Percentiles rank a stretch among this genome's conserved stretches.
Evolutionary conservation across 257 asterid species (phyloP).

Genomic region (Solanum chaucha): DNA sequence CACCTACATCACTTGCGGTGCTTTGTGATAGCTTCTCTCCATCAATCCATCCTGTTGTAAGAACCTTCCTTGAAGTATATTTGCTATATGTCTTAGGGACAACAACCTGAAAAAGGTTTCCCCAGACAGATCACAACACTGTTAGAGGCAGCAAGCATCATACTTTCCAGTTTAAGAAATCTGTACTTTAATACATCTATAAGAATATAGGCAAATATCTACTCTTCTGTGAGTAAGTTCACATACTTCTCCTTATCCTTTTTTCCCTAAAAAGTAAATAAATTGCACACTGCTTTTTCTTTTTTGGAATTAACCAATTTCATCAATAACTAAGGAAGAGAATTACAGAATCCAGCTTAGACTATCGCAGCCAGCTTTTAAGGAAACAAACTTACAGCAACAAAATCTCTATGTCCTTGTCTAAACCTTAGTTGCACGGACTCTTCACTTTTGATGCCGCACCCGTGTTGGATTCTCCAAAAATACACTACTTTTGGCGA

Average conservation of each 20-base stretch:
- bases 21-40: slow-evolving; percentile 99
- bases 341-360: neutral
- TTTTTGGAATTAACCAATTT: neutral
- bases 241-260: neutral
- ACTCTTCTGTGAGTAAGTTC: neutral
- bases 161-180: neutral
- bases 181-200: neutral
- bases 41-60: slow-evolving; percentile 86
- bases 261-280: neutral
- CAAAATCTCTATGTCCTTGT: neutral
- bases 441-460: too few relatives aligned
- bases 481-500: too few relatives aligned
- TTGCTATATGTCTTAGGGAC: slow-evolving; percentile 80
- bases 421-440: too few relatives aligned
- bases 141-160: neutral
- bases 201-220: neutral
- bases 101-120: slow-evolving; percentile 53
- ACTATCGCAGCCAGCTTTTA: neutral
- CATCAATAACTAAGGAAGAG: neutral
- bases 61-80: slow-evolving; percentile 93
- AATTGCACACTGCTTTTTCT: neutral
- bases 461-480: too few relatives aligned
- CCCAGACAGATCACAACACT: neutral
- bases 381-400: neutral
- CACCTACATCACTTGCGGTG: slow-evolving; percentile 98